Conservation (phyloP, 2,329 filamentous ascomycete species). For the Microcyclospora tardicrescens region DNA sequence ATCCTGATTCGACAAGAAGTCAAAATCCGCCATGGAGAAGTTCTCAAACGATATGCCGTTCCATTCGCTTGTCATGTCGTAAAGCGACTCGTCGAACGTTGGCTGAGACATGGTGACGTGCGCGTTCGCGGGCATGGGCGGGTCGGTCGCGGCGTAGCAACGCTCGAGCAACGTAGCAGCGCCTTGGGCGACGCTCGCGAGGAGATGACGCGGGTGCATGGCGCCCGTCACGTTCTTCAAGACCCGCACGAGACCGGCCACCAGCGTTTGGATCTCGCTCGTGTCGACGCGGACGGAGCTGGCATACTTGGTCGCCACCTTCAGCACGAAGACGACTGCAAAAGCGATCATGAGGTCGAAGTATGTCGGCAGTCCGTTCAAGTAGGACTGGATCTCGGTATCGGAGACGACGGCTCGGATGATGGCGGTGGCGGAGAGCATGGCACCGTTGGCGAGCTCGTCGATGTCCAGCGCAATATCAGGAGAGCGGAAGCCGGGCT, state of each 20-base stretch:
- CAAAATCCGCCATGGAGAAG: conserved; percentile 21
- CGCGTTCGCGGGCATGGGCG: conserved; percentile 14
- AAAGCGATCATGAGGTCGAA: conserved; percentile 22
- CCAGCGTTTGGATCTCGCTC: conserved; percentile 13
- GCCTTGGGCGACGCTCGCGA: conserved; percentile 16
- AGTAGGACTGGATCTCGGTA: conserved; percentile 15
- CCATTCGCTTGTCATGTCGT: conserved; percentile 15
- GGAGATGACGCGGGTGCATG: conserved; percentile 20
- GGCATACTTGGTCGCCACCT: conserved; percentile 19
- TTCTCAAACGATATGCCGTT: conserved; percentile 14
- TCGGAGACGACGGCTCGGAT: conserved; percentile 14
- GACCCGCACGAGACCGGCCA: conserved; percentile 14
- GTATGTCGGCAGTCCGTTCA: conserved; percentile 20
- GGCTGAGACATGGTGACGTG: conserved; percentile 17
- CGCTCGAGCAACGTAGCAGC: conserved; percentile 15
- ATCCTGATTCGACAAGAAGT: conserved; percentile 17
- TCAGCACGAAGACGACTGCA: conserved; percentile 19
- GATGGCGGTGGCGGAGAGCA: conserved; percentile 16
- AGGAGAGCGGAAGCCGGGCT: conserved; percentile 12
- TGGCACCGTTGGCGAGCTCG: conserved; percentile 16
- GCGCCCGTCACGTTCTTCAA: conserved; percentile 15
- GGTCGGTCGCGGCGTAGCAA: conserved; percentile 8
- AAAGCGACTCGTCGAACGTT: conserved; percentile 17
- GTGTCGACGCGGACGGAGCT: conserved; percentile 16
- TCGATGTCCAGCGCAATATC: conserved; percentile 17